Evolutionary conservation across 176 grass and related monocot genomes (phyloP).

Genomic region (Musa troglodytarum): DNA sequence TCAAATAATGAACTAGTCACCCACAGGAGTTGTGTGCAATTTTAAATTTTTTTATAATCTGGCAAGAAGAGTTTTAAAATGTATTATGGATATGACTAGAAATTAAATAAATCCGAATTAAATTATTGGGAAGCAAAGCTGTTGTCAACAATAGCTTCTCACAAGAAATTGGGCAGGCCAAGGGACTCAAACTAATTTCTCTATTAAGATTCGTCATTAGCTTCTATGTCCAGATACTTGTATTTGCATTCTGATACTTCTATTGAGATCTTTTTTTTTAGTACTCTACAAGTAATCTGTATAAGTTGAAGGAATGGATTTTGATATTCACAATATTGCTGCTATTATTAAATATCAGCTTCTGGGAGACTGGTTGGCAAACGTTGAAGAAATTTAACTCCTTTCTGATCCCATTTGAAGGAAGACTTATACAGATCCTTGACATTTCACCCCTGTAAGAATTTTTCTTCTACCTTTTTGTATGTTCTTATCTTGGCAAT

Average conservation of each 20-base stretch:
- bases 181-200: no score
- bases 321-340: neutral
- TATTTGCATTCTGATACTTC: neutral
- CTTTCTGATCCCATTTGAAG: neutral
- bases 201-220: neutral
- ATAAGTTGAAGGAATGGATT: neutral
- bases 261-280: neutral
- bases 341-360: neutral
- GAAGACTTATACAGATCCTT: neutral
- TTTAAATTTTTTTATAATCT: no score
- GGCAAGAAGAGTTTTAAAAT: no score
- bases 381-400: neutral
- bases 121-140: no score
- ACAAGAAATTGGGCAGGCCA: no score
- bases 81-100: no score
- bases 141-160: no score
- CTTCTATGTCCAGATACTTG: neutral
- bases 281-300: neutral
- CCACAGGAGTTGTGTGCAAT: no score
- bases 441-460: neutral
- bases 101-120: no score
- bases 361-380: neutral
- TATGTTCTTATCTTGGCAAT: neutral
- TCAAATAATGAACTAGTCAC: no score
- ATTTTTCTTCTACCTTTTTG: neutral